Evolutionary conservation across 495 filamentous ascomycete species (phyloP).

Genomic region (Penicillium chermesinum): DNA sequence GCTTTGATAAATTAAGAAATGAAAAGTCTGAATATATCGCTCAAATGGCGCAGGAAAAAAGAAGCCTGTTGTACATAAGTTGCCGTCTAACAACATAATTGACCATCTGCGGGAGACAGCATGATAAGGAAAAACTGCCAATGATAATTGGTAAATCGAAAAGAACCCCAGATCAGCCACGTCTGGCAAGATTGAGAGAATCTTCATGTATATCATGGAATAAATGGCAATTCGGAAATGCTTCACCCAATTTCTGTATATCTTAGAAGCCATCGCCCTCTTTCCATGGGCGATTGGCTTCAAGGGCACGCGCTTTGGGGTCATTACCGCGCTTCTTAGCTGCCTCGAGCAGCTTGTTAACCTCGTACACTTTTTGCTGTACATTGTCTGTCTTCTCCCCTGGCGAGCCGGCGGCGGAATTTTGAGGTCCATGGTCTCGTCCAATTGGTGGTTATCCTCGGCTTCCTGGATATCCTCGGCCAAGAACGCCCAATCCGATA

Average conservation of each 20-base stretch:
- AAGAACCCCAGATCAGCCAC: too few relatives aligned
- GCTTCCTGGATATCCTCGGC: slow-evolving; percentile 32
- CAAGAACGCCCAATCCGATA: slow-evolving; percentile 43
- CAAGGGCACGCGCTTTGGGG: slow-evolving; percentile 45
- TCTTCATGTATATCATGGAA: too few relatives aligned
- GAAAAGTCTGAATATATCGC: not conserved
- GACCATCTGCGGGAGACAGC: not conserved
- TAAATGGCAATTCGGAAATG: not conserved
- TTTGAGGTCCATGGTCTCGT: slow-evolving; percentile 27
- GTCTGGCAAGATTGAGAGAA: too few relatives aligned
- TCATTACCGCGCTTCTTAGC: slow-evolving; percentile 50
- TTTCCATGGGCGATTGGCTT: slow-evolving; percentile 48
- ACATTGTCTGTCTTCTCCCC: slow-evolving; percentile 23
- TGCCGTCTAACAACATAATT: not conserved
- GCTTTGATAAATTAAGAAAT: not conserved
- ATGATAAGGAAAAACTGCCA: not conserved
- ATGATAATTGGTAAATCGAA: too few relatives aligned
- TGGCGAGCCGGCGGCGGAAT: slow-evolving; percentile 36
- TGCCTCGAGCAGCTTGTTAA: slow-evolving; percentile 29
- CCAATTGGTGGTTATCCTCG: slow-evolving; percentile 24
- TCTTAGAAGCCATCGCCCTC: slow-evolving; percentile 48
- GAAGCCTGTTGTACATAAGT: not conserved
- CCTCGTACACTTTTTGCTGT: slow-evolving; percentile 27
- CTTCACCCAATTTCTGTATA: not conserved
- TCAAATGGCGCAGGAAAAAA: not conserved